These are phyloP conservation scores for Globisporangium rhizosaccharum DNA, from an alignment of 352 stramenopile genomes.

Conservation along the genomic window DNA sequence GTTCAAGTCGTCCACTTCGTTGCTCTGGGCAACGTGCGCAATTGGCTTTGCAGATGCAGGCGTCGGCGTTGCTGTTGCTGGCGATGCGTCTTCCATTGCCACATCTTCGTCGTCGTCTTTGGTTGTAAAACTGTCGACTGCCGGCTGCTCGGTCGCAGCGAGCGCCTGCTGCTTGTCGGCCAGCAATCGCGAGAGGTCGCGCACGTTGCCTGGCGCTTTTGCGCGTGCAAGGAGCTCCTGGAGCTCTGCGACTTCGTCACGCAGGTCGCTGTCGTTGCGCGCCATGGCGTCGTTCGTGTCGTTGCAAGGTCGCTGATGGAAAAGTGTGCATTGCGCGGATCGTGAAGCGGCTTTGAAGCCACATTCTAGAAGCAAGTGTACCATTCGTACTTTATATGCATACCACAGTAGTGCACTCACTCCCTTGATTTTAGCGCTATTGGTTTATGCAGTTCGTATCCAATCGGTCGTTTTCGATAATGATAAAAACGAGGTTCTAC, in stretches of 20 bases:
- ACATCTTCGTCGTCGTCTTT: background rate
- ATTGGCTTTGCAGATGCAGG: conserved; percentile 20
- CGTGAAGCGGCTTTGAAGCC: background rate
- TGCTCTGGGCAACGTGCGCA: conserved; percentile 16
- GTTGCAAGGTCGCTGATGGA: background rate
- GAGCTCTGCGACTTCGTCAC: conserved; percentile 62
- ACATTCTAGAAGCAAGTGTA: background rate
- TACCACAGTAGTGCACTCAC: no score
- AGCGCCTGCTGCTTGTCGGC: conserved; percentile 51
- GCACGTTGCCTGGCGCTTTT: conserved; percentile 51
- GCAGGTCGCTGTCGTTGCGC: conserved; percentile 21
- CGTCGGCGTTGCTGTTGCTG: background rate
- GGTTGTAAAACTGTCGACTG: conserved; percentile 1
- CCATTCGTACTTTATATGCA: no score
- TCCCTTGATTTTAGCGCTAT: no score
- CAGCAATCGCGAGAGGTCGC: conserved; percentile 59
- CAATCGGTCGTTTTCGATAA: no score
- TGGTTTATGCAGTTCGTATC: no score
- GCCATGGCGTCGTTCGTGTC: conserved; percentile 13
- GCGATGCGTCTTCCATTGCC: conserved; percentile 2
- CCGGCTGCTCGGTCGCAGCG: conserved; percentile 13
- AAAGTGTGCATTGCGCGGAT: background rate
- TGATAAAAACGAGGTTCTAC: no score
- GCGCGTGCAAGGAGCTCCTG: conserved; percentile 47
- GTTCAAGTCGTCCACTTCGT: conserved; percentile 29